Evolutionary conservation across 352 stramenopile genomes (phyloP), one percentile per base, ranked within the genome.

Genomic region (Phytophthora pinifolia): DNA sequence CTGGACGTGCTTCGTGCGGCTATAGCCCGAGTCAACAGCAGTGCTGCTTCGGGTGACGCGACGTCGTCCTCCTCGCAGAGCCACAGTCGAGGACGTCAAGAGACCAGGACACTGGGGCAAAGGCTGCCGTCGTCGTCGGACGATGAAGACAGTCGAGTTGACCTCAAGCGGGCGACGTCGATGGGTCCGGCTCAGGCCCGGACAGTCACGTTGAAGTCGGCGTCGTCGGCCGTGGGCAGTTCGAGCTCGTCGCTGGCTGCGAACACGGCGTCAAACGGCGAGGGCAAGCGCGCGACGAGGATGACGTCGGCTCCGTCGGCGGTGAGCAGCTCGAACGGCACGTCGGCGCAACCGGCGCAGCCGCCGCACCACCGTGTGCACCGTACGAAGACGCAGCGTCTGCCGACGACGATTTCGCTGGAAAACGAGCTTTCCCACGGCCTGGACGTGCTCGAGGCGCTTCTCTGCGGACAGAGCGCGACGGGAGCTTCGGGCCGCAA

Each of bases 351-450:
- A 18, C 36, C 13, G 2, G 35, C 29, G 5, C 51, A 54, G 17
- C 33, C 29, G 14, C 55, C 64, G 9, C 35, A 56, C 13, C 62
- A 50, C 32, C 66, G 43, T 37, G 57, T 27, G 62, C 65, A 33
- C 45, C 54, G 47, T 54, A 56, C 53, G 13, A 90, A 87, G 59
- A 74, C 67, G 15, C 65, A 88, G 44, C 82, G 83, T 35, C 53
- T 88, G 9, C 59, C 78, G 1, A 92, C 83, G 29, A 92, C 70
- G 3, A 78, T 92, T 44, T 59, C 69, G 33, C 68, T 92, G n/a
- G 83, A 92, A 43, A 92, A 92, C 51, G 72, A 90, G 22, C 65
- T 92, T 2, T 76, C 76, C 25, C 72, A 76, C 31, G 78, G 78
- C 6, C 54, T 89, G 5, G 78, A 92, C 30, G 61, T 86, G 30